These are phyloP conservation scores for Fusarium pseudocircinatum DNA, from an alignment of 2,329 filamentous ascomycete species.

Conservation along the genomic window DNA sequence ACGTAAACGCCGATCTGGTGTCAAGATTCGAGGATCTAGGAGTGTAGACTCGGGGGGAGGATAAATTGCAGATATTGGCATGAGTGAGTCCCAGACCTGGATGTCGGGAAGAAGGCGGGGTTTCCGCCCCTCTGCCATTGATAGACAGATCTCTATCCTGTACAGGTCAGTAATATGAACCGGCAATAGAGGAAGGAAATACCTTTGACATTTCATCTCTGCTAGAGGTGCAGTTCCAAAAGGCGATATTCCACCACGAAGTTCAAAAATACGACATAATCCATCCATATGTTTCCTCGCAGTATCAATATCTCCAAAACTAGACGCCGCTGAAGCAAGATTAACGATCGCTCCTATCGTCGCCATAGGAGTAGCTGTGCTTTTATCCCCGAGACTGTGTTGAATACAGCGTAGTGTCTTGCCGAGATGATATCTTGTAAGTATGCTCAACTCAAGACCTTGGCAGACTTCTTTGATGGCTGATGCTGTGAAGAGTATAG, in stretches of 20 bases:
- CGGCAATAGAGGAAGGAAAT: too few relatives aligned
- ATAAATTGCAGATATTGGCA: background rate
- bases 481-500: background rate
- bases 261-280: background rate
- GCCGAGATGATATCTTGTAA: background rate
- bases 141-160: background rate
- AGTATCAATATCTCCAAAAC: background rate
- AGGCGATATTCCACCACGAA: background rate
- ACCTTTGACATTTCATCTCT: background rate
- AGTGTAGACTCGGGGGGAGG: rapidly evolving
- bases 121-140: background rate
- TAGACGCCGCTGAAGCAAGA: background rate
- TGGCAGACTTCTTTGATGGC: background rate
- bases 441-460: background rate
- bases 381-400: rapidly evolving
- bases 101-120: rapidly evolving
- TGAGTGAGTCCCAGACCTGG: background rate
- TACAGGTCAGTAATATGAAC: rapidly evolving
- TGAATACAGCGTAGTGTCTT: background rate
- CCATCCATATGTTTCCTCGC: background rate
- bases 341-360: background rate
- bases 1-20: rapidly evolving
- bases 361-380: background rate
- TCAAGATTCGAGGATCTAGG: rapidly evolving
- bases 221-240: background rate